A percentile compares a stretch with the other conserved stretches of the same genome.
phyloP scores from a whole-genome alignment of 1,284 basidiomycete genomes.

The Meira nashicola region DNA sequence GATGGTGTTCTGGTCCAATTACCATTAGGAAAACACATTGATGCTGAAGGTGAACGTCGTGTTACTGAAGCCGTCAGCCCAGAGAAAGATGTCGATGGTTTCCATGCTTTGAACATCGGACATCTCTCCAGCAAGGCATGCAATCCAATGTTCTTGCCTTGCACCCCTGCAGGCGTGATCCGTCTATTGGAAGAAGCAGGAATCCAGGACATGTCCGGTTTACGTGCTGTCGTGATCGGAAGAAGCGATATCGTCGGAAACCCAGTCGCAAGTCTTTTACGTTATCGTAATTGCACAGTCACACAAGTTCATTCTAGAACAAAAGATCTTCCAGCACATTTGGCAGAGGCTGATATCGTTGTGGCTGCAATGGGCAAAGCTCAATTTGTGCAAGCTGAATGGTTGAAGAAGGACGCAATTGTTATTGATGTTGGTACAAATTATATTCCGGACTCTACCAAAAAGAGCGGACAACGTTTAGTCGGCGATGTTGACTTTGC shows the following conservation, averaged over 20 bases:
- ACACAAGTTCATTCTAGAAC: constrained; percentile 95
- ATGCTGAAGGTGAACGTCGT: constrained; percentile 75
- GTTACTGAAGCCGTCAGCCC: constrained; percentile 93
- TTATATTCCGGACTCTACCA: constrained; percentile 74
- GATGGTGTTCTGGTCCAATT: constrained; percentile 94
- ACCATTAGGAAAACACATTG: constrained; percentile 83
- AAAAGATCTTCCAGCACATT: constrained; percentile 65
- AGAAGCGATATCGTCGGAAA: constrained; percentile 97
- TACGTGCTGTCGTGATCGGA: constrained; percentile 86
- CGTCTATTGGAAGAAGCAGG: constrained; percentile 80
- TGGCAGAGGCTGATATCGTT: constrained; percentile 82
- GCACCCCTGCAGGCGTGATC: constrained; percentile 91
- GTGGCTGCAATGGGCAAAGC: constrained; percentile 90
- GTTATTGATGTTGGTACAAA: constrained; percentile 78
- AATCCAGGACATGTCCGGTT: constrained; percentile 57
- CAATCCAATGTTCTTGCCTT: constrained; percentile 84
- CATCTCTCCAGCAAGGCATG: constrained; percentile 85
- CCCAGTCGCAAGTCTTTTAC: constrained; percentile 84
- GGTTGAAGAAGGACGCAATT: constrained; percentile 86
- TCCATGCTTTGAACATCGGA: constrained; percentile 98
- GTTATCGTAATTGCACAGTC: constrained; percentile 87
- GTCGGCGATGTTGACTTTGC: constrained; percentile 92
- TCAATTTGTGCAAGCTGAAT: constrained; percentile 83
- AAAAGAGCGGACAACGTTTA: constrained; percentile 91
- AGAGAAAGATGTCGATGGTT: constrained; percentile 97